These are phyloP conservation scores for Ophiocordyceps camponoti-saundersi DNA, from an alignment of 2,329 filamentous ascomycete genomes.

Conservation along the genomic window DNA sequence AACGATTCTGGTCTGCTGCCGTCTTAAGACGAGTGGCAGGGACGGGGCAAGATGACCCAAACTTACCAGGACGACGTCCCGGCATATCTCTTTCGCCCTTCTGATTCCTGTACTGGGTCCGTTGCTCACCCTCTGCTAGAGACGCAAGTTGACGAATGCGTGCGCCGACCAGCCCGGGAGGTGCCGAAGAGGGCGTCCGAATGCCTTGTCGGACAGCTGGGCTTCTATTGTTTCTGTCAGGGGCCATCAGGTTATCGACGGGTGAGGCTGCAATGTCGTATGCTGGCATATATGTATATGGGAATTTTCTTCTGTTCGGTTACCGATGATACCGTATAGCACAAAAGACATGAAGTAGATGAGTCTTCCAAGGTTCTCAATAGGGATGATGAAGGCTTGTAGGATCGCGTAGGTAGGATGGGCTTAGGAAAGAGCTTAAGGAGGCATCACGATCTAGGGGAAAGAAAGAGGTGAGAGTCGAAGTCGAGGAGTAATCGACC, in stretches of 20 bases:
- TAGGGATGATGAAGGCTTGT: background rate
- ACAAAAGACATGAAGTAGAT: background rate
- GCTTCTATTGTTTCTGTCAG: slow-evolving; percentile 1
- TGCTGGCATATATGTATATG: background rate
- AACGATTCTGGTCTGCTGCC: slow-evolving; percentile 1
- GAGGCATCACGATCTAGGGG: slow-evolving; percentile 10
- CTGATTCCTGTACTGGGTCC: slow-evolving; percentile 6
- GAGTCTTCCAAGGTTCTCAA: background rate
- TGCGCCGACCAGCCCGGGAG: slow-evolving; percentile 11
- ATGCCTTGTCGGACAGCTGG: slow-evolving; percentile 2
- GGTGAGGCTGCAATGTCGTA: slow-evolving; percentile 5
- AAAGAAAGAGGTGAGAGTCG: background rate
- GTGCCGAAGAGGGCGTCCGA: slow-evolving; percentile 5
- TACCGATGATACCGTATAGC: background rate
- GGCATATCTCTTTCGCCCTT: slow-evolving; percentile 5
- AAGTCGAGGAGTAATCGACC: background rate
- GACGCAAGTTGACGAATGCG: slow-evolving; percentile 13
- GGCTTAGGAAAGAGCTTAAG: slow-evolving; percentile 5
- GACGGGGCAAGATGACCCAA: background rate
- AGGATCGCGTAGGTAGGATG: background rate
- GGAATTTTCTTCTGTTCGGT: background rate
- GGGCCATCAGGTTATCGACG: slow-evolving; percentile 1
- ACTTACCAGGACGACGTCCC: background rate
- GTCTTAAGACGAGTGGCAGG: background rate
- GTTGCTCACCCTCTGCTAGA: slow-evolving; percentile 2